phyloP scores from a whole-genome alignment of 2,329 filamentous ascomycete genomes.

The Diaporthe citrichinensis region DNA sequence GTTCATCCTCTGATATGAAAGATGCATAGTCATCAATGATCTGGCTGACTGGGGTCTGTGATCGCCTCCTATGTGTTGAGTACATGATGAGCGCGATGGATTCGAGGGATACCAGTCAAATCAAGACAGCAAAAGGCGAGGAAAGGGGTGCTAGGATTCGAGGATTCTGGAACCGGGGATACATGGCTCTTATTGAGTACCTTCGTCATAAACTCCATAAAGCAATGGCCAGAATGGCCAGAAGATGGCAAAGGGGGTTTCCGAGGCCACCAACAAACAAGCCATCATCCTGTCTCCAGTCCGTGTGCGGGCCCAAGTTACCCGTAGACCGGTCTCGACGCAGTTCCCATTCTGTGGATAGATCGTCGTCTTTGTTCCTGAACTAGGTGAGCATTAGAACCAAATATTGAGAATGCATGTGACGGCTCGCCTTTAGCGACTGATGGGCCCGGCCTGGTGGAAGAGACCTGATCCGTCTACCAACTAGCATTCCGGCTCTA shows the following conservation, averaged over 20 bases:
- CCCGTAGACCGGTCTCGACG: neutral
- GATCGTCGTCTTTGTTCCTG: slow-evolving; percentile 10
- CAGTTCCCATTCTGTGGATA: slow-evolving; percentile 8
- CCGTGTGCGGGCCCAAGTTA: slow-evolving; percentile 13
- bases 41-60: slow-evolving; percentile 13
- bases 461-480: neutral
- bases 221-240: neutral
- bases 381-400: neutral
- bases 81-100: slow-evolving; percentile 2
- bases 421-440: slow-evolving; percentile 12
- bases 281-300: neutral
- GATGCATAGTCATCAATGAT: slow-evolving; percentile 8
- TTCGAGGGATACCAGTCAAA: neutral
- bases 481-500: neutral
- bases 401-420: neutral
- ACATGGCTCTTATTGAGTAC: slow-evolving; percentile 3
- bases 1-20: neutral
- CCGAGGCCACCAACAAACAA: neutral
- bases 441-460: slow-evolving; percentile 1
- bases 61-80: neutral
- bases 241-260: neutral
- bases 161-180: neutral
- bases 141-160: neutral
- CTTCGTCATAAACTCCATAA: too few species aligned
- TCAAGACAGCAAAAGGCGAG: neutral